Percentiles rank a stretch among this genome's conserved stretches.
phyloP scores from a whole-genome alignment of 2,329 filamentous ascomycete genomes.

The Mycosphaerelloides madeirae region DNA sequence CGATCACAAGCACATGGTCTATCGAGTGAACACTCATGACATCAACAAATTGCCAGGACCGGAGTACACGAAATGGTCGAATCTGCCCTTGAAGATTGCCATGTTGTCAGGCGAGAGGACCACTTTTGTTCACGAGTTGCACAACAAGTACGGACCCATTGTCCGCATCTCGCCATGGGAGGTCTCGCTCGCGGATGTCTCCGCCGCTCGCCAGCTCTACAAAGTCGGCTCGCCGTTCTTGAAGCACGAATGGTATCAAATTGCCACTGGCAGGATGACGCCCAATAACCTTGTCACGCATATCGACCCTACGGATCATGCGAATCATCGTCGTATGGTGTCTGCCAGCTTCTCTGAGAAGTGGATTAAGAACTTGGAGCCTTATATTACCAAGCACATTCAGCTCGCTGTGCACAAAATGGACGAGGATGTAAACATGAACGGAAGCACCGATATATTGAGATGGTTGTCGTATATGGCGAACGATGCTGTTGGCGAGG shows the following conservation, averaged over 20 bases:
- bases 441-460: neutral
- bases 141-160: slow-evolving; percentile 1
- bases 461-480: slow-evolving; percentile 8
- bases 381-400: slow-evolving; percentile 2
- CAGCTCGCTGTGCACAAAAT: slow-evolving; percentile 2
- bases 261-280: neutral
- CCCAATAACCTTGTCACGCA: slow-evolving; percentile 1
- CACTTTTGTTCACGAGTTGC: slow-evolving; percentile 1
- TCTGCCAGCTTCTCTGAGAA: slow-evolving; percentile 2
- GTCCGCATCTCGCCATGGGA: slow-evolving; percentile 1
- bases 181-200: slow-evolving; percentile 72
- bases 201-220: slow-evolving; percentile 72
- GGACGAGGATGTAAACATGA: neutral
- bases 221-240: slow-evolving; percentile 3
- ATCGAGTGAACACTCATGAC: too few species aligned
- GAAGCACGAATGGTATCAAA: slow-evolving; percentile 2
- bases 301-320: slow-evolving; percentile 5
- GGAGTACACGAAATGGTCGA: neutral
- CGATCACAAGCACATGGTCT: too few species aligned
- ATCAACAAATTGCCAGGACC: neutral
- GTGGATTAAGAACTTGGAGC: slow-evolving; percentile 7
- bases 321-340: neutral
- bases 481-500: slow-evolving; percentile 2
- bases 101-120: neutral
- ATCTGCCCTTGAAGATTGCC: neutral